Conservation (phyloP, 106 monocot genomes). For the Dioscorea alata region DNA sequence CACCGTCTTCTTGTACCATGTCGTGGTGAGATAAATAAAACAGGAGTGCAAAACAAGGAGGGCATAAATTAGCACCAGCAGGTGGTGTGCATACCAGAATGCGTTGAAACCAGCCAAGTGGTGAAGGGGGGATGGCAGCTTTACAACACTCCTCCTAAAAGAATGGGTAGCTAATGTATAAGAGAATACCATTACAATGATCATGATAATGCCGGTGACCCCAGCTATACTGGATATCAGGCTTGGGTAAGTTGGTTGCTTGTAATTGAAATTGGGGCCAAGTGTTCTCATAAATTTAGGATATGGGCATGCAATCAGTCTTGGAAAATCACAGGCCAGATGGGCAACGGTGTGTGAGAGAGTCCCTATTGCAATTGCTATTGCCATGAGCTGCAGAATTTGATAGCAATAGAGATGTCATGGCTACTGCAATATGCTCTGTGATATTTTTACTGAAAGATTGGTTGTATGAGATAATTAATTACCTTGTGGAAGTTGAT, state of each 20-base stretch:
- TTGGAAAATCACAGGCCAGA: slow-evolving; percentile 74
- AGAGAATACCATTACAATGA: slow-evolving; percentile 71
- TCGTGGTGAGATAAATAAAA: slow-evolving; percentile 78
- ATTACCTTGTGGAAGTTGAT: slow-evolving; percentile 94
- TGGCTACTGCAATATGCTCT: neutral
- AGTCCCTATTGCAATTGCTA: slow-evolving; percentile 51
- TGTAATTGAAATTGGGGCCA: slow-evolving; percentile 57
- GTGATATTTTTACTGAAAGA: neutral
- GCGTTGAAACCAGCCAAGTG: slow-evolving; percentile 90
- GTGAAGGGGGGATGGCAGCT: slow-evolving; percentile 76
- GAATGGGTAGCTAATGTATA: slow-evolving; percentile 83
- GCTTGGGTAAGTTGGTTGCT: slow-evolving; percentile 66
- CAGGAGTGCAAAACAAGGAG: slow-evolving; percentile 69
- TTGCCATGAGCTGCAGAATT: slow-evolving; percentile 43
- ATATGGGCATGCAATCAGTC: slow-evolving; percentile 52
- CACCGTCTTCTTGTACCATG: slow-evolving; percentile 93
- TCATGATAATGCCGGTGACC: slow-evolving; percentile 79
- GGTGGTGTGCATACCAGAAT: slow-evolving; percentile 97
- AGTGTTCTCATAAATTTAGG: slow-evolving; percentile 48
- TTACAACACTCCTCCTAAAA: slow-evolving; percentile 79
- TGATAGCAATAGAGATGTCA: neutral
- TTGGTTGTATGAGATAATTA: neutral
- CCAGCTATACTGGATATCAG: slow-evolving; percentile 55
- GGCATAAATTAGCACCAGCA: slow-evolving; percentile 58
- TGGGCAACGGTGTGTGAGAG: slow-evolving; percentile 57